Evolutionary conservation across 2,329 filamentous ascomycete genomes (phyloP), one percentile per base, ranked within the genome.

Genomic region (Talaromyces sp.): DNA sequence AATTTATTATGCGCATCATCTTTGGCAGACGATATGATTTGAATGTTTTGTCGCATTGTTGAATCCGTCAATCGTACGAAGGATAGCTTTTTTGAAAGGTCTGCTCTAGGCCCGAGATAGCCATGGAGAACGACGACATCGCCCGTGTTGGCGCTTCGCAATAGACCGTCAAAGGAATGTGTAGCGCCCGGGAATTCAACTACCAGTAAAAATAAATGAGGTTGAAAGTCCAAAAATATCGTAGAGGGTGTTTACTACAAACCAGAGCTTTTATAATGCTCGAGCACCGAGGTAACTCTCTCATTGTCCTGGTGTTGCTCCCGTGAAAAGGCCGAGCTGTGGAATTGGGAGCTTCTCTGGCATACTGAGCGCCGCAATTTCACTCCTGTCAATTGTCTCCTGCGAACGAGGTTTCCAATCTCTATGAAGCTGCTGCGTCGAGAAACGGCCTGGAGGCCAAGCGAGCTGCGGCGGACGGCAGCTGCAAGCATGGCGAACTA

Each of bases 61-160:
- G 72, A 77, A 64, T 78, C 78, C 27, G 74, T 75, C 38, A 86
- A 70, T 56, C 88, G 82, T 54, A 87, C 87, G 69, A 96, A 96
- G 1, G 84, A 84, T 21, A 96, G 78, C 43, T 83, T 85, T 58
- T 86, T 86, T 29, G 86, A 86, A 24, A 92, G 79, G 67, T 90
- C 85, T 63, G 85, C 83, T 31, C 86, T 82, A 62, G 85, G 85
- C 27, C 86, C 85, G 0, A 96, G 74, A 67, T 93, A 95, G 21
- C 93, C 93, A 71, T 87, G 82, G 0, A 90, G 72, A 0, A 80
- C 79, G 32, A 89, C 80, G 21, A 75, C 69, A 8, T 78, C 67
- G 6, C 71, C 75, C 3, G 69, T 62, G 17, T 67, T 63, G 10
- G 69, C 71, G 51, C 71, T 59, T 5, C 69, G 63, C 35, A 75